Conservation (phyloP, 495 filamentous ascomycete species). For the Daldinia vernicosa region DNA sequence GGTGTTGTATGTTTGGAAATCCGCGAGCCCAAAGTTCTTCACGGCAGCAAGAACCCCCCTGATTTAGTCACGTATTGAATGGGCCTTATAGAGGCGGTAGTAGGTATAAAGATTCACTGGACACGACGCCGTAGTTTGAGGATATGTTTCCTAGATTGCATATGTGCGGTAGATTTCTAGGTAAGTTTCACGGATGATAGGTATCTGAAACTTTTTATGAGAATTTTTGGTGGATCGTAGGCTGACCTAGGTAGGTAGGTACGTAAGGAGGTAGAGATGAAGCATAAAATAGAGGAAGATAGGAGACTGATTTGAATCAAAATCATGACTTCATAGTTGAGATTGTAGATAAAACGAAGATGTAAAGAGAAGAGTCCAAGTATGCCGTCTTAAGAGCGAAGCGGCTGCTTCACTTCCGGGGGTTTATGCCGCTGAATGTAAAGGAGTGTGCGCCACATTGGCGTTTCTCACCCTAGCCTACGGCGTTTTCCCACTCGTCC, state of each 20-base stretch:
- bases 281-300: neutral
- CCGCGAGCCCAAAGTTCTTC: neutral
- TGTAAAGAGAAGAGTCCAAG: neutral
- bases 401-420: neutral
- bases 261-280: neutral
- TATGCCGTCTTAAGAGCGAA: neutral
- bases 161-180: neutral
- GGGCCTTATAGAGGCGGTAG: neutral
- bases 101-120: no score
- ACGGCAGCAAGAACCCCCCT: neutral
- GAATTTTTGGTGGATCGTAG: no score
- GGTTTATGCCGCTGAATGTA: neutral
- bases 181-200: neutral
- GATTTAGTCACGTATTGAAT: neutral
- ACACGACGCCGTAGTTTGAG: no score
- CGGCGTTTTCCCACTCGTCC: constrained; percentile 4
- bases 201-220: neutral
- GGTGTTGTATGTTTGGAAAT: neutral
- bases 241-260: no score
- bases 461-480: neutral
- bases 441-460: neutral
- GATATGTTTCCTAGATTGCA: neutral
- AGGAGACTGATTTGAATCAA: neutral
- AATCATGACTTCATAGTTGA: neutral
- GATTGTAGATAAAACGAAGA: neutral